phyloP scores from a whole-genome alignment of 1,284 basidiomycete species.

The Ustilago xerochloae region DNA sequence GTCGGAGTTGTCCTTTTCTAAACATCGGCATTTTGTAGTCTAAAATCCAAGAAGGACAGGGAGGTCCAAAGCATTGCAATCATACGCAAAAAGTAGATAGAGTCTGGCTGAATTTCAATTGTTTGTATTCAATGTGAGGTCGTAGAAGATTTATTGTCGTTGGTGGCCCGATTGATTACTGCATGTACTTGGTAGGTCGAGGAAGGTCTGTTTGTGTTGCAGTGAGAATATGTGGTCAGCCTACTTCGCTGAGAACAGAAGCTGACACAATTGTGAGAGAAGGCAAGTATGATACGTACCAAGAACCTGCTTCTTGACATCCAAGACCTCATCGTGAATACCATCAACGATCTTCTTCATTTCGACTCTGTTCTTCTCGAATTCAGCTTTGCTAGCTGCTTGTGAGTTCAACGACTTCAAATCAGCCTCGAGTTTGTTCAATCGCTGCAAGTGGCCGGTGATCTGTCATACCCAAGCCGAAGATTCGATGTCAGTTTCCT shows the following conservation, averaged over 20 bases:
- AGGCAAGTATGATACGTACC: conserved; percentile 13
- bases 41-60: background rate
- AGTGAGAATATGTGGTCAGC: too few species aligned
- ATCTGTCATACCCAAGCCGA: conserved; percentile 21
- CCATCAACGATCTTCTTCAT: conserved; percentile 53
- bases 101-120: background rate
- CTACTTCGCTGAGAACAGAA: background rate
- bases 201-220: conserved; percentile 26
- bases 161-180: conserved; percentile 14
- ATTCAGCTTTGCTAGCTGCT: conserved; percentile 34
- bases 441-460: conserved; percentile 36
- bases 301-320: conserved; percentile 45
- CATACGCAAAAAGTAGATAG: background rate
- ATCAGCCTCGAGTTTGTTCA: conserved; percentile 53
- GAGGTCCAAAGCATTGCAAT: too few species aligned
- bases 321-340: conserved; percentile 48
- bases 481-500: background rate
- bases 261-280: background rate
- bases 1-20: conserved; percentile 44
- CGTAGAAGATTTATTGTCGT: background rate
- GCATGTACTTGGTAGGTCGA: conserved; percentile 51
- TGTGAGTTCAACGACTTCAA: conserved; percentile 38
- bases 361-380: conserved; percentile 33
- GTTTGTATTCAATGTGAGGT: background rate
- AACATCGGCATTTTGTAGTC: background rate